A percentile compares a stretch with the other conserved stretches of the same genome.
These are phyloP conservation scores for Podila epigama DNA, from an alignment of 192 early-diverging fungal species.

Conservation along the genomic window DNA sequence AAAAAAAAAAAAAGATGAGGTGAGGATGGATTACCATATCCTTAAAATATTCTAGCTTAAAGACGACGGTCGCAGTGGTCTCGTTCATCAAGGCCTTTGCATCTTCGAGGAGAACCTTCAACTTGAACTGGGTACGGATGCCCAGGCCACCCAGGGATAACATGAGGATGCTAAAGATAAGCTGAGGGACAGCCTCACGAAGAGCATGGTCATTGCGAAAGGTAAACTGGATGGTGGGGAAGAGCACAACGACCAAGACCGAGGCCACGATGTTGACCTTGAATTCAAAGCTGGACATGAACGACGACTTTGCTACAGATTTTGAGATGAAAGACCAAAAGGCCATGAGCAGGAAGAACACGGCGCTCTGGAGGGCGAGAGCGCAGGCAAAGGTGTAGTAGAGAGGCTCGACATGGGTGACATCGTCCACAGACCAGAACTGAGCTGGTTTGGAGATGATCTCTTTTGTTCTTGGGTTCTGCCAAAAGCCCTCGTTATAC, in stretches of 20 bases:
- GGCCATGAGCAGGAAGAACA: slow-evolving; percentile 25
- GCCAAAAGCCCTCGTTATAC: slow-evolving; percentile 46
- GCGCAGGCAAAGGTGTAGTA: slow-evolving; percentile 37
- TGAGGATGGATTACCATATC: slow-evolving; percentile 35
- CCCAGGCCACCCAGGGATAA: slow-evolving; percentile 22
- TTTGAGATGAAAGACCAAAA: slow-evolving; percentile 49
- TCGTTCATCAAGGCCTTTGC: slow-evolving; percentile 20
- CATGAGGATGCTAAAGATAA: slow-evolving; percentile 28
- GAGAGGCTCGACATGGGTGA: slow-evolving; percentile 36
- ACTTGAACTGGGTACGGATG: slow-evolving; percentile 20
- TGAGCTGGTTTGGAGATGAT: slow-evolving; percentile 31
- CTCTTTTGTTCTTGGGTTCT: slow-evolving; percentile 17
- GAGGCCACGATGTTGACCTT: slow-evolving; percentile 30
- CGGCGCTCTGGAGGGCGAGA: slow-evolving; percentile 24
- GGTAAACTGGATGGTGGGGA: slow-evolving; percentile 29
- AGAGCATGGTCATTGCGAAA: slow-evolving; percentile 33
- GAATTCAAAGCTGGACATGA: slow-evolving; percentile 48
- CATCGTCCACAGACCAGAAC: slow-evolving; percentile 8
- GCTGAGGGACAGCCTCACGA: slow-evolving; percentile 25
- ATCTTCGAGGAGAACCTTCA: slow-evolving; percentile 12
- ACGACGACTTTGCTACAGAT: slow-evolving; percentile 35
- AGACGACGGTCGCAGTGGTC: slow-evolving; percentile 19
- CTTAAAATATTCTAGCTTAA: slow-evolving; percentile 45
- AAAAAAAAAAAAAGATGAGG: background rate
- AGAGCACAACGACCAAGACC: slow-evolving; percentile 6